These are phyloP conservation scores for Cystofilobasidium bisporidii DNA, from an alignment of 768 basidiomycete species.

Conservation along the genomic window DNA sequence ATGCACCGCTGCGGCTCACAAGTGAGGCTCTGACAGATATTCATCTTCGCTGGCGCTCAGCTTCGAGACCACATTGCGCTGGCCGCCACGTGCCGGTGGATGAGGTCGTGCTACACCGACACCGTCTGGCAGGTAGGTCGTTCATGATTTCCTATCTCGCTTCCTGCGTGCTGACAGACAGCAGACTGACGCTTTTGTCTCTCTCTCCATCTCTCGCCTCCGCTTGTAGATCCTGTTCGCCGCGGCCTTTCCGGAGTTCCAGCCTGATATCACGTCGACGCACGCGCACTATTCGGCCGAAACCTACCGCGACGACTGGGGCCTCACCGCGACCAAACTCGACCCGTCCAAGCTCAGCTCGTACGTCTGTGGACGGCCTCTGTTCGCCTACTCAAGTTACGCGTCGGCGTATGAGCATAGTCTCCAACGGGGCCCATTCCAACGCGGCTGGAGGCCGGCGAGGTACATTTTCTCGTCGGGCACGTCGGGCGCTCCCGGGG, in stretches of 20 bases:
- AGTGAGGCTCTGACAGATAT: too few relatives aligned
- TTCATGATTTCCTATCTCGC: not conserved
- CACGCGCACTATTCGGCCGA: not conserved
- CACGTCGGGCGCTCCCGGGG: not conserved
- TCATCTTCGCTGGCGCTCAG: not conserved
- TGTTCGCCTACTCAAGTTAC: too few relatives aligned
- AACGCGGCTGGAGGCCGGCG: not conserved
- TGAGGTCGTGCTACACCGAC: not conserved
- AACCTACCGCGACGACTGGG: not conserved
- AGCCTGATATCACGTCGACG: not conserved
- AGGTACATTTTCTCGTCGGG: not conserved
- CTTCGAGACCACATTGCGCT: conserved; percentile 7
- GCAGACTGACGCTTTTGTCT: too few relatives aligned
- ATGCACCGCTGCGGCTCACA: too few relatives aligned
- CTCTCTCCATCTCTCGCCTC: too few relatives aligned
- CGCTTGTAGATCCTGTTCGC: not conserved
- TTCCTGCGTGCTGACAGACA: too few relatives aligned
- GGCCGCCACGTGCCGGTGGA: conserved; percentile 1
- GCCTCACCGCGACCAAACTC: not conserved
- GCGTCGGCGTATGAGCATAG: too few relatives aligned
- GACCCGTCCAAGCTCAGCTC: not conserved
- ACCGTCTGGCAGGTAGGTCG: not conserved
- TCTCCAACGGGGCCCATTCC: too few relatives aligned
- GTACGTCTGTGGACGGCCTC: not conserved
- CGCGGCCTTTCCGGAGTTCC: not conserved